Evolutionary conservation across 257 asterid species (phyloP).

Genomic region (Rauvolfia tetraphylla): DNA sequence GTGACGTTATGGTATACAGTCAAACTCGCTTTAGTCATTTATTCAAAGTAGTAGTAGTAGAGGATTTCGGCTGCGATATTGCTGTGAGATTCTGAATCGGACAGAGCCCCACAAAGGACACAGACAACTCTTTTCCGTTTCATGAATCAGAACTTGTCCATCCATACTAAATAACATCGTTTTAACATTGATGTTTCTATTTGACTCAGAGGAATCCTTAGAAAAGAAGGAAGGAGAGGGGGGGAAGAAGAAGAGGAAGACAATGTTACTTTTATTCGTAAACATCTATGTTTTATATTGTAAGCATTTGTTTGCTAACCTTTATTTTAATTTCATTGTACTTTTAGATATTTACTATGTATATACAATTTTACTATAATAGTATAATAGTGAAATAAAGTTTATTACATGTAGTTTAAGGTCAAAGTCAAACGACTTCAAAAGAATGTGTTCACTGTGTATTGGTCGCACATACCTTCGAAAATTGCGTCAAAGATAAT

Average conservation of each 20-base stretch:
- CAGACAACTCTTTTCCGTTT: constrained; percentile 4
- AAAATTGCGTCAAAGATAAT: too few species aligned
- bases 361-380: too few species aligned
- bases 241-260: not conserved
- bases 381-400: too few species aligned
- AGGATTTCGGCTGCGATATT: constrained; percentile 31
- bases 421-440: too few species aligned
- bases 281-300: too few species aligned
- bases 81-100: constrained; percentile 28
- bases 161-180: not conserved
- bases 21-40: constrained; percentile 26
- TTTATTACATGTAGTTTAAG: too few species aligned
- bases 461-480: too few species aligned
- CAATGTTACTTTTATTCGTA: not conserved
- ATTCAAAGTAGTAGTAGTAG: too few species aligned
- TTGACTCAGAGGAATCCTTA: not conserved
- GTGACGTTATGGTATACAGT: constrained; percentile 17
- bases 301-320: too few species aligned
- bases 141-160: constrained; percentile 6
- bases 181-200: constrained; percentile 7
- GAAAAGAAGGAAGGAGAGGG: not conserved
- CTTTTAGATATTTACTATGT: too few species aligned
- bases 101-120: constrained; percentile 29
- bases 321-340: too few species aligned
- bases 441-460: too few species aligned